Evolutionary conservation across 2,329 filamentous ascomycete genomes (phyloP).

Genomic region (Nannizzia gypsea): DNA sequence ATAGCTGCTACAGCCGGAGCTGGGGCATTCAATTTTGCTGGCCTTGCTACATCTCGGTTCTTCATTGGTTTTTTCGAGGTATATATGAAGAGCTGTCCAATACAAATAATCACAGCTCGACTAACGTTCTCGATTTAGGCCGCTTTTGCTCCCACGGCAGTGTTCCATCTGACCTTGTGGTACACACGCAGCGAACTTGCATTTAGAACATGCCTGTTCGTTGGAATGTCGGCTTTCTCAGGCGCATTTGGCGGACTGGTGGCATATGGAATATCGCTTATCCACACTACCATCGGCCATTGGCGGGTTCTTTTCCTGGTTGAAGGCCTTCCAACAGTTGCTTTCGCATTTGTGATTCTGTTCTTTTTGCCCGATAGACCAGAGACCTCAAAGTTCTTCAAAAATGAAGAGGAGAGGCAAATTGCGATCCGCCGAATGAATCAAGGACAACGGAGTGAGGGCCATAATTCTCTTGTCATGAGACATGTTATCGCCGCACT

Average conservation of each 20-base stretch:
- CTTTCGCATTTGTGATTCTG: constrained; percentile 33
- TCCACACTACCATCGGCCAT: constrained; percentile 26
- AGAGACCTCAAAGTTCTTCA: constrained; percentile 13
- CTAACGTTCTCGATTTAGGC: constrained; percentile 35
- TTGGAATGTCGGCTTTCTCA: constrained; percentile 43
- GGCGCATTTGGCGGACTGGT: constrained; percentile 46
- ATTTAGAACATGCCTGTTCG: constrained; percentile 43
- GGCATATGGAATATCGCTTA: constrained; percentile 19
- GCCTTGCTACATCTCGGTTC: constrained; percentile 44
- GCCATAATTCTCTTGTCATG: constrained; percentile 11
- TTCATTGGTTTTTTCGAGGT: constrained; percentile 49
- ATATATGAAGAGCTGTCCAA: neutral
- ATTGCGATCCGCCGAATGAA: constrained; percentile 13
- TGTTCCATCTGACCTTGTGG: constrained; percentile 50
- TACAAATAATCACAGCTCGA: neutral
- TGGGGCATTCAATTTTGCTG: constrained; percentile 43
- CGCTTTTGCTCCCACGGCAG: constrained; percentile 48
- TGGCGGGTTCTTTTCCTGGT: constrained; percentile 44
- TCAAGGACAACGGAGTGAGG: constrained; percentile 12
- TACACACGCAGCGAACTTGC: constrained; percentile 45
- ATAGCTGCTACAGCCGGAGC: constrained; percentile 43
- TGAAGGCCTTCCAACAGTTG: constrained; percentile 37
- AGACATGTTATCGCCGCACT: constrained; percentile 13
- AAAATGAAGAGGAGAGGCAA: constrained; percentile 11
- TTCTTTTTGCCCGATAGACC: constrained; percentile 37